Evolutionary conservation across 2,329 filamentous ascomycete genomes (phyloP), one percentile per base, ranked within the genome.

Genomic region (Trichoderma harzianum): DNA sequence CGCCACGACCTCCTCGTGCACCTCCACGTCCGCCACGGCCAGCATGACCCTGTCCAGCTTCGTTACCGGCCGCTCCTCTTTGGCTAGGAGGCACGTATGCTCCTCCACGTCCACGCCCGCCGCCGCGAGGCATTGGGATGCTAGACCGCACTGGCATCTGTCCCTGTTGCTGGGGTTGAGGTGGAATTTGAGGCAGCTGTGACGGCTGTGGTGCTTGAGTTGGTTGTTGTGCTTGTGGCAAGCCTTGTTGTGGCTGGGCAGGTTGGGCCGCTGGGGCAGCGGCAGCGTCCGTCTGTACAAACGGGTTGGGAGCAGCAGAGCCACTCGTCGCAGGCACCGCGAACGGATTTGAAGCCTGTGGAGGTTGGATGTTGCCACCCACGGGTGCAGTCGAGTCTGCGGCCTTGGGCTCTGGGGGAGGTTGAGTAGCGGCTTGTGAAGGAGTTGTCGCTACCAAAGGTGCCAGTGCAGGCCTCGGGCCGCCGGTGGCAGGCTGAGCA

Each of bases 121-220:
- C 83, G 10, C 83, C 82, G 34, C 83, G 79, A 39, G 82, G 81
- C 77, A 84, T 80, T 0, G 83, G 83, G 16, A 85, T 81, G 5
- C 81, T 78, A n/a, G 82, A 81, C 36, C 80, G 76, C 2, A 74
- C 76, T 12, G 76, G 73, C n/a, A 65, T 73, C 26, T 76, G 76
- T 16, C 36, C 62, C 51, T 74, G 74, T 26, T 72, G 72, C 51
- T 75, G 77, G 16, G 74, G 75, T 43, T 74, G 74, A 12, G 74
- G 76, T 34, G 74, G 75, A 5, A 72, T 69, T 21, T 73, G 74
- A 21, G 72, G 72, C 63, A 71, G 69, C 57, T 55, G 74, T 66
- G 65, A 74, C 61, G 30, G 26, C 51, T 75, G 76, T 63, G 60
- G 72, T 63, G 70, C 69, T 24, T 74, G 74, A n/a, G 74, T 74